These are phyloP conservation scores for Fusarium albosuccineum DNA, from an alignment of 2,329 filamentous ascomycete genomes.

Conservation along the genomic window DNA sequence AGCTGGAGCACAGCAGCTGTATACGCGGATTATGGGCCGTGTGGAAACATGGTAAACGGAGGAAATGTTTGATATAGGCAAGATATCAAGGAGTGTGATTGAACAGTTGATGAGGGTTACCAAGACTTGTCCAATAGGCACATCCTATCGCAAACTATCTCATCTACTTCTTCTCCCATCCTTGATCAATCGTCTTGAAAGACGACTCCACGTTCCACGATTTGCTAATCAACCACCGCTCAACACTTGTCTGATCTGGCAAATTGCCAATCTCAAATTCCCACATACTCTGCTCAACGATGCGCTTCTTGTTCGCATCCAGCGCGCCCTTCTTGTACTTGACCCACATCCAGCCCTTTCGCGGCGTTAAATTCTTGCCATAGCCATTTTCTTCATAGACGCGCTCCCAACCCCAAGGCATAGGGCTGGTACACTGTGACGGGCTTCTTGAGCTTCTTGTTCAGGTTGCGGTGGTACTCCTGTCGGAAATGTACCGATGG, in stretches of 20 bases:
- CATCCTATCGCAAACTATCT: no score
- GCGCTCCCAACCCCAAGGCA: slow-evolving; percentile 13
- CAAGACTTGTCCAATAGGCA: no score
- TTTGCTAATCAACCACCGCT: slow-evolving; percentile 16
- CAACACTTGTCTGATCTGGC: slow-evolving; percentile 9
- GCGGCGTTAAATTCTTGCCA: background rate
- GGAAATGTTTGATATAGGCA: no score
- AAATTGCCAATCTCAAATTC: slow-evolving; percentile 20
- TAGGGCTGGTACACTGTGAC: slow-evolving; percentile 7
- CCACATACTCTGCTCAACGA: slow-evolving; percentile 18
- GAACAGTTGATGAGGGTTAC: no score
- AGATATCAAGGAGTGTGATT: no score
- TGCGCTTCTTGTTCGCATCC: background rate
- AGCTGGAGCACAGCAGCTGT: no score
- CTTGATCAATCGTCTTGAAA: slow-evolving; percentile 9
- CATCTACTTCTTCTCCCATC: slow-evolving; percentile 1
- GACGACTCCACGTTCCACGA: slow-evolving; percentile 16
- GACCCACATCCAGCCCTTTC: slow-evolving; percentile 18
- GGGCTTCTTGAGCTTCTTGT: slow-evolving; percentile 11
- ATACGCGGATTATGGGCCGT: no score
- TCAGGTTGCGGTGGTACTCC: slow-evolving; percentile 3
- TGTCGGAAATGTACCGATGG: slow-evolving; percentile 16
- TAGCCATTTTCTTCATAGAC: slow-evolving; percentile 3
- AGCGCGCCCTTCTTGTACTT: slow-evolving; percentile 13
- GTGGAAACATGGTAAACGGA: no score